Evolutionary conservation across 441 rosid species (phyloP).

Genomic region (Brassica hybrid): DNA sequence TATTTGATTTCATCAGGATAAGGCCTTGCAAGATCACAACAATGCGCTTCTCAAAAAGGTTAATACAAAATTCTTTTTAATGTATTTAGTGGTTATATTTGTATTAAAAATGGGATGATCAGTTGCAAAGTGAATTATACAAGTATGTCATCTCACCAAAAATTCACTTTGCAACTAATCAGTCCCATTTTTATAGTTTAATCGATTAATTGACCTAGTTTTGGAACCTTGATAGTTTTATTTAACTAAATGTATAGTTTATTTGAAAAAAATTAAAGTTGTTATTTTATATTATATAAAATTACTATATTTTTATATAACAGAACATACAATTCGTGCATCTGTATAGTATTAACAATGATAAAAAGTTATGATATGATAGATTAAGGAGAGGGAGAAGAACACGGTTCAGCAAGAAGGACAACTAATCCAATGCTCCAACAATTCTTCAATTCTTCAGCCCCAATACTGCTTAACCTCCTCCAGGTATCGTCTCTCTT

Average conservation of each 20-base stretch:
- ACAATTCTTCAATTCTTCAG: constrained; percentile 47
- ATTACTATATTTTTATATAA: not conserved
- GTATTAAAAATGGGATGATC: not conserved
- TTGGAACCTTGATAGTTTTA: not conserved
- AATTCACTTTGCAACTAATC: too few species aligned
- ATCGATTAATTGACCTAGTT: not conserved
- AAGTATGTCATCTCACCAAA: not conserved
- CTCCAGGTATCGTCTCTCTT: constrained; percentile 48
- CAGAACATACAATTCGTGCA: not conserved
- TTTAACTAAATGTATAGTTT: not conserved
- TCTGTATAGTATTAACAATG: not conserved
- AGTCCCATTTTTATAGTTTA: not conserved
- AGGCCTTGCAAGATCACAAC: constrained; percentile 75
- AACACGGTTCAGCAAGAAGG: constrained; percentile 46
- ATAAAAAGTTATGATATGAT: not conserved
- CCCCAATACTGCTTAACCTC: constrained; percentile 49
- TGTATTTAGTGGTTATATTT: not conserved
- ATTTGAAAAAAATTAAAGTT: not conserved
- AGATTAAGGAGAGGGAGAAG: constrained; percentile 83
- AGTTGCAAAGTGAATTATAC: not conserved
- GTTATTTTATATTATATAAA: not conserved
- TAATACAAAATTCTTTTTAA: constrained; percentile 8
- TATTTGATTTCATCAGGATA: constrained; percentile 51
- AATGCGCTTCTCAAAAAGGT: constrained; percentile 76
- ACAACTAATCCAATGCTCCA: constrained; percentile 45